Evolutionary conservation across 768 basidiomycete species (phyloP), one percentile per base, ranked within the genome.

Genomic region (Chiua virens): DNA sequence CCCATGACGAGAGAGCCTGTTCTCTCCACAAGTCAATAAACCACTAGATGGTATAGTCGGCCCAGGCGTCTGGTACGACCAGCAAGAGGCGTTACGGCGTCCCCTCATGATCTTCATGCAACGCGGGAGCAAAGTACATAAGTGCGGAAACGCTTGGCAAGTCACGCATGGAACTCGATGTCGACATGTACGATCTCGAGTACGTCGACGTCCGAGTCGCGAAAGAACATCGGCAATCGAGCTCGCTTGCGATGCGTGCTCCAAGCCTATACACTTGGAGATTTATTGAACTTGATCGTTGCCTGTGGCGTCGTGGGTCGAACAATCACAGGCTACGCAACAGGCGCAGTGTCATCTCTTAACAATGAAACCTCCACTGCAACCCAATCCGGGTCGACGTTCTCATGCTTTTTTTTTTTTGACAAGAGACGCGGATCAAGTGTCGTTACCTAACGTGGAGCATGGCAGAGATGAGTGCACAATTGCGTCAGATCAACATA

Each of bases 381-480:
- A 34, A 34, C 54, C 53, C 40, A n/a, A 36, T 61, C 50, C 41
- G 20, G 40, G 59, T 38, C 39, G 38, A 37, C 25, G 32, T 66
- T 68, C 63, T 51, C 64, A 68, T 62, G 63, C 34, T 13, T 11
- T 25, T 47, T 42, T 42, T 18, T 21, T 17, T 6, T 34, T 34
- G 34, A 34, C 47, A 42, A 17, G 38, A 47, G 32, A 17, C 30
- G 35, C 35, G 27, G 43, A 41, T 40, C 44, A 42, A 28, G 50
- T 37, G 15, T 15, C 38, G 22, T 61, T 42, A 60, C 51, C 20
- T 30, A 38, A 52, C 5, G 23, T 11, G 49, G 30, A 8, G 30
- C 3, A 30, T 30, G 13, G 13, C 30, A 14, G 30, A 30, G 18
- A 35, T 45, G 15, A n/a, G 35, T 17, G 30, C 11, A 39, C 38